Evolutionary conservation across 2,329 filamentous ascomycete species (phyloP).

Genomic region (Aspergillus brasiliensis): DNA sequence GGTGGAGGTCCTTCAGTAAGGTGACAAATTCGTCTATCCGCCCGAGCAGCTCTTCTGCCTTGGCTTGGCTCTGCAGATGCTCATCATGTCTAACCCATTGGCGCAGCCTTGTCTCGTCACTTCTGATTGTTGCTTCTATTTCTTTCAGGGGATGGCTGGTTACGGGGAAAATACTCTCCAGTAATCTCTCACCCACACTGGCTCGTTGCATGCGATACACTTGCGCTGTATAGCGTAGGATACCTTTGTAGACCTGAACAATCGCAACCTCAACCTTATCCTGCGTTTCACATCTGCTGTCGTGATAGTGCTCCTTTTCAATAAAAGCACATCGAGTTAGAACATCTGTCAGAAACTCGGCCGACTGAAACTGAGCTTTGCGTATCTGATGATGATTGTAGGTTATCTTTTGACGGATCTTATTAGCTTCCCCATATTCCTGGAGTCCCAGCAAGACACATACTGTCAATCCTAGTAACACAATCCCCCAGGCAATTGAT

Average conservation of each 20-base stretch:
- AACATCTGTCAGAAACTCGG: not conserved
- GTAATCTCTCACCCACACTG: not conserved
- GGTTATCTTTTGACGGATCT: not conserved
- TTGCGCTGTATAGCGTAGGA: not conserved
- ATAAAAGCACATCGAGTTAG: not conserved
- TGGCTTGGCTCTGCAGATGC: not conserved
- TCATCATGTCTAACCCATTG: not conserved
- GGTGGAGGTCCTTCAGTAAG: rapidly evolving
- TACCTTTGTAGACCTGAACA: not conserved
- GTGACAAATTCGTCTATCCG: not conserved
- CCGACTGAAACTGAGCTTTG: not conserved
- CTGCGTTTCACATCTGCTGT: not conserved
- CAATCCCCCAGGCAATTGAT: not conserved
- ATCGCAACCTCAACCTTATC: not conserved
- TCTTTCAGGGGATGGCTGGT: not conserved
- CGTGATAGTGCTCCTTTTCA: not conserved
- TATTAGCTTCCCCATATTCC: not conserved
- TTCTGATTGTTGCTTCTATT: not conserved
- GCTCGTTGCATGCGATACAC: not conserved
- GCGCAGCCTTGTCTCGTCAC: not conserved
- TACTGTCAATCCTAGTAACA: not conserved
- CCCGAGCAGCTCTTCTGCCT: not conserved
- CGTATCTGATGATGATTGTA: not conserved
- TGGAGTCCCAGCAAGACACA: not conserved
- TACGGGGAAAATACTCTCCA: not conserved